These are phyloP conservation scores for Hypoxylon fuscum DNA, from an alignment of 495 filamentous ascomycete genomes.

Conservation along the genomic window DNA sequence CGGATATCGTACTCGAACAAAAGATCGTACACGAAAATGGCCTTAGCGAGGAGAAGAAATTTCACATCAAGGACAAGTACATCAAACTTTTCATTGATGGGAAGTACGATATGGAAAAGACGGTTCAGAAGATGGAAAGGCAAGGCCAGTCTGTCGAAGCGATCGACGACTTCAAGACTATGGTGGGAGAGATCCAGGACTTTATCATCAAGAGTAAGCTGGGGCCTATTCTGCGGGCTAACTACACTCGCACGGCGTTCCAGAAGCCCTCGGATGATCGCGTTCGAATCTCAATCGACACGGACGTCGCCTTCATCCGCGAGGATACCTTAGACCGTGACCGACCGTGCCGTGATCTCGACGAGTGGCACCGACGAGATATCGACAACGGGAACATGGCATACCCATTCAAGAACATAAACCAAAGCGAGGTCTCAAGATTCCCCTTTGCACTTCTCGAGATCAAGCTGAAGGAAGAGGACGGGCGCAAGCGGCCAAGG, in stretches of 20 bases:
- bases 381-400: conserved; percentile 84
- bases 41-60: conserved; percentile 76
- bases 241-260: conserved; percentile 94
- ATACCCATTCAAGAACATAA: conserved; percentile 84
- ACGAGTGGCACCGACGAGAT: conserved; percentile 89
- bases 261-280: conserved; percentile 94
- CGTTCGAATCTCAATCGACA: conserved; percentile 91
- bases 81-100: conserved; percentile 86
- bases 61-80: conserved; percentile 93
- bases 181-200: conserved; percentile 79
- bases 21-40: conserved; percentile 83
- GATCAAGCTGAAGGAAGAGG: conserved; percentile 84
- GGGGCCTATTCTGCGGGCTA: conserved; percentile 86
- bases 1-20: conserved; percentile 85
- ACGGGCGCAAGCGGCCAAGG: conserved; percentile 70
- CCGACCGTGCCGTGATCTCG: conserved; percentile 85
- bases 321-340: conserved; percentile 87
- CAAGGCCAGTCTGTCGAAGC: conserved; percentile 66
- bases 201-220: conserved; percentile 82
- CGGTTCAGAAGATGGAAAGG: conserved; percentile 81
- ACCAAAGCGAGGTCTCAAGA: conserved; percentile 88
- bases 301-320: conserved; percentile 88
- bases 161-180: conserved; percentile 72
- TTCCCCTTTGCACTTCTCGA: conserved; percentile 94
- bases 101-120: conserved; percentile 92